phyloP scores from a whole-genome alignment of 768 basidiomycete species.

The Auriscalpium microsporum region DNA sequence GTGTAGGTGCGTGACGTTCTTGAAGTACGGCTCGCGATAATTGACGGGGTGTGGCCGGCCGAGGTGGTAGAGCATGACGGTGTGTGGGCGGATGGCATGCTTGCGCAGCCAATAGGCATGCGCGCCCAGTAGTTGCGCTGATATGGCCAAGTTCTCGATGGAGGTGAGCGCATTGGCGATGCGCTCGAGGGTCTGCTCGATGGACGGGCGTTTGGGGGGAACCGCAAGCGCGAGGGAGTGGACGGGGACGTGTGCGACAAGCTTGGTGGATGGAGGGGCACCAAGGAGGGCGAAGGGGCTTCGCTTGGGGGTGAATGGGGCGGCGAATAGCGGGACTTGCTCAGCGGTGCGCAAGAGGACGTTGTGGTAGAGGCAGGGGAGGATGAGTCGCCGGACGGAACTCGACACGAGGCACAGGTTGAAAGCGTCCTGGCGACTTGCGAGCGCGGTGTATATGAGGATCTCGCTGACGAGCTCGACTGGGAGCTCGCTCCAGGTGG shows the following conservation, averaged over 20 bases:
- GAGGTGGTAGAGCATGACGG: conserved; percentile 15
- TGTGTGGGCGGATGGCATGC: conserved; percentile 6
- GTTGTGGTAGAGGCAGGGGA: conserved; percentile 12
- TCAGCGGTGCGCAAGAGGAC: conserved; percentile 12
- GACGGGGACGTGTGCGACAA: conserved; percentile 3
- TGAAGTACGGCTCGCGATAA: conserved; percentile 11
- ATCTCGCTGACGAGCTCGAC: conserved; percentile 12
- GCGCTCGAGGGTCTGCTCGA: conserved; percentile 9
- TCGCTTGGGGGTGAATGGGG: conserved; percentile 9
- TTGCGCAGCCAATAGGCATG: conserved; percentile 15
- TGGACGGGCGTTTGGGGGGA: conserved; percentile 11
- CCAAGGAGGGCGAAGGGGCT: not conserved
- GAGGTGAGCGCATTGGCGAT: conserved; percentile 5
- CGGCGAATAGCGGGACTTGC: conserved; percentile 12
- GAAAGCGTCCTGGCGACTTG: conserved; percentile 8
- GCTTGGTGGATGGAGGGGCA: not conserved
- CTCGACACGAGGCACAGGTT: conserved; percentile 15
- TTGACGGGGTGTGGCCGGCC: conserved; percentile 10
- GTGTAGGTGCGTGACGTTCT: conserved; percentile 10
- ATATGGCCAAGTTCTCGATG: conserved; percentile 8
- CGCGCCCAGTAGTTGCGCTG: conserved; percentile 13
- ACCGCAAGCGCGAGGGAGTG: conserved; percentile 14
- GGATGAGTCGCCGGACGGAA: conserved; percentile 14
- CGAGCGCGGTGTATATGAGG: conserved; percentile 10
- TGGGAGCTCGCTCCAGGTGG: conserved; percentile 9